Evolutionary conservation across 257 asterid genomes (phyloP), one percentile per base, ranked within the genome.

Genomic region (Verbascum thapsus): DNA sequence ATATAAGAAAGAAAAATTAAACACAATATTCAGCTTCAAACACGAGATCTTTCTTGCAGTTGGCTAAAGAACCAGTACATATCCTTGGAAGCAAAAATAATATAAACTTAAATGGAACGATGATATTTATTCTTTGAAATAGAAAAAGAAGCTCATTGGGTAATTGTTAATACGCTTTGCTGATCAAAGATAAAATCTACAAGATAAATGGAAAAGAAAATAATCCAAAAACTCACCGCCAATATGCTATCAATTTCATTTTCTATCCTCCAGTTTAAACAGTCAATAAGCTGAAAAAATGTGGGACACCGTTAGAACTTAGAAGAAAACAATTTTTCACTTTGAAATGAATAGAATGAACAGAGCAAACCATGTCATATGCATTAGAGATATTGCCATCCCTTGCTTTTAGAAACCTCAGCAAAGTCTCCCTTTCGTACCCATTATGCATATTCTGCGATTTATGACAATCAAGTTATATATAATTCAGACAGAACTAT

Each of bases 321-420:
- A 69, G 30, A 10, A 55, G 26, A 22, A 3, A 16, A 53, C 49
- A 1, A 10, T 15, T 18, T n/a, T 6, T 41, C n/a, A 58, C 34
- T 54, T 18, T 34, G 37, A 45, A 49, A 56, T 53, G 40, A 43
- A 6, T 7, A 61, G 47, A 16, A 17, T 52, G 48, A 63, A 52
- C 30, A 43, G 66, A 70, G 51, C 86, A 44, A 71, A 88, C 97
- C 97, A 90, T 90, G 68, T 75, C 76, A 45, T 81, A 66, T 8
- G 97, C 95, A 78, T 83, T 74, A 16, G 70, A 62, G 56, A 85
- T 62, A 68, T 73, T 76, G 35, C 96, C 97, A 6, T 87, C 96
- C 83, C 97, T 87, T 54, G 95, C 97, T 74, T 81, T 90, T 48
- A 90, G 91, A 85, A 90, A 90, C 83, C 97, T 85, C 74, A 73